Base-by-base conservation (phyloP, 2,329 filamentous ascomycete genomes). In the Colletotrichum graminicola region DNA sequence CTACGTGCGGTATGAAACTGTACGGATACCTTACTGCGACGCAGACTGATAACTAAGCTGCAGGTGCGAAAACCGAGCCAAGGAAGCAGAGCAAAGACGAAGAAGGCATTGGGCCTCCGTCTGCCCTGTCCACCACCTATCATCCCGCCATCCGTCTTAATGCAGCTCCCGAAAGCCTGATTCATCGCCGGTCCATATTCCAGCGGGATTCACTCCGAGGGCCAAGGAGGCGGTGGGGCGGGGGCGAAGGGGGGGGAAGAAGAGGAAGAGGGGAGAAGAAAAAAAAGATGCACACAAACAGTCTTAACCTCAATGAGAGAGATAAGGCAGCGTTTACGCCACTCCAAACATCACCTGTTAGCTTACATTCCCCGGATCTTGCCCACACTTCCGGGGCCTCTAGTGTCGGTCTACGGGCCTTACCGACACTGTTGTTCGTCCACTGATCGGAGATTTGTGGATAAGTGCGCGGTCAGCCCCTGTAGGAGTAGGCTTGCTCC, bases 331-430 rank as follows among this genome's bases (percentile, higher is more conserved):
- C 52, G 36, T 32, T 55, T 63, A 55, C 54, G 36, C 68, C 45
- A 60, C 56, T 47, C n/a, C 29, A 12, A 57, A 59, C 65, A 41
- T 29, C 51, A 6, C 64, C 43, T 36, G 67, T 67, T 67, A 64
- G 68, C 52, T 54, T 34, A 47, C 43, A 54, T 68, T 71, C 65
- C 65, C 65, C 65, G 47, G 57, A 71, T 71, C 67, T 71, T 29
- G 45, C 52, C 68, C 59, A 55, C 54, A 63, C 23, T 43, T 56
- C 34, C 23, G 57, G 64, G 23, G 36, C 14, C 63, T 21, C 52
- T 62, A 41, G 34, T 29, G 34, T 41, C 32, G 29, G 47, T 39
- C 23, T 18, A 26, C 34, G 23, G 36, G 34, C 41, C 18, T 21
- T 39, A 45, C 56, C 41, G 64, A 59, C 51, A 45, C 57, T 62